Percentiles rank a stretch among this genome's conserved stretches.
Evolutionary conservation across 768 basidiomycete genomes (phyloP).

Genomic region (Megacollybia marginata): DNA sequence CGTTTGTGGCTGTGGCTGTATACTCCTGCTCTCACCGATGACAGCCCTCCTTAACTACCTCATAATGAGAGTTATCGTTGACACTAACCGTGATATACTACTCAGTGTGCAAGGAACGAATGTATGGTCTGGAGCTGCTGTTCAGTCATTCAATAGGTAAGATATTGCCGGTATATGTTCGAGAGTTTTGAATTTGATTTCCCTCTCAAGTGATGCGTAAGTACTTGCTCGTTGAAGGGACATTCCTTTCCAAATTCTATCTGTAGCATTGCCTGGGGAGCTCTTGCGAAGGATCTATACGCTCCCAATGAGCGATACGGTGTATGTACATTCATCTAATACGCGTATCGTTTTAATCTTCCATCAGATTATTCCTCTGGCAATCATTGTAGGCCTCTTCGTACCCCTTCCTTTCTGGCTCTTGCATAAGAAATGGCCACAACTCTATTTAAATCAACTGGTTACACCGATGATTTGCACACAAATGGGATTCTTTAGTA

Average conservation of each 20-base stretch:
- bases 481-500: slow-evolving; percentile 6
- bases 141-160: slow-evolving; percentile 10
- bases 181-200: not conserved
- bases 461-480: slow-evolving; percentile 22
- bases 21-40: not conserved
- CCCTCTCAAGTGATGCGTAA: slow-evolving; percentile 4
- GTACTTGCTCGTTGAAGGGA: not conserved
- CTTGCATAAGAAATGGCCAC: slow-evolving; percentile 26
- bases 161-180: not conserved
- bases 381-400: slow-evolving; percentile 23
- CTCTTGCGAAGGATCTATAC: slow-evolving; percentile 27
- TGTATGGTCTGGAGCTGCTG: slow-evolving; percentile 26
- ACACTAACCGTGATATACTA: slow-evolving; percentile 40
- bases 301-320: slow-evolving; percentile 18
- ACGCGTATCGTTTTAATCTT: not conserved
- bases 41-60: slow-evolving; percentile 21
- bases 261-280: slow-evolving; percentile 31
- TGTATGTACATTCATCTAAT: not conserved
- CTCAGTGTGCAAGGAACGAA: slow-evolving; percentile 50
- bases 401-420: slow-evolving; percentile 35
- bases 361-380: slow-evolving; percentile 20
- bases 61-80: slow-evolving; percentile 54
- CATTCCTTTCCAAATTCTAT: slow-evolving; percentile 1
- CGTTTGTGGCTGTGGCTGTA: slow-evolving; percentile 3
- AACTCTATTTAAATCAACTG: slow-evolving; percentile 15